Evolutionary conservation across 2,329 filamentous ascomycete species (phyloP).

Genomic region (Coniosporium tulheliwenetii): DNA sequence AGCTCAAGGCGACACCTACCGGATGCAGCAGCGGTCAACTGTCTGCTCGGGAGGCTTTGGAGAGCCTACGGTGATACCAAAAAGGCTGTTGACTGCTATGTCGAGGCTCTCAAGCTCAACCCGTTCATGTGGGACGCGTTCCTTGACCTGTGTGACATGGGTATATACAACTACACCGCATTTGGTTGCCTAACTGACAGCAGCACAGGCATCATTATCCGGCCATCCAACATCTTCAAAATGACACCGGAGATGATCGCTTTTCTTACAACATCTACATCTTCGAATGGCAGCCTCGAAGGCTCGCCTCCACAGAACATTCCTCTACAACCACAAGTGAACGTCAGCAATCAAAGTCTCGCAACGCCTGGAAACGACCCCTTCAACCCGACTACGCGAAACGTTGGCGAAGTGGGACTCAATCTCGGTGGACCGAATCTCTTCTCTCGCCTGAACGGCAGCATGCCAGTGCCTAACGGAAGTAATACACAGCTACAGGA

Average conservation of each 20-base stretch:
- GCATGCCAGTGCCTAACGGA: conserved; percentile 13
- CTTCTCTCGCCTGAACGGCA: conserved; percentile 27
- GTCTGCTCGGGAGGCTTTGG: conserved; percentile 76
- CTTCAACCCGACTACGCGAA: conserved; percentile 22
- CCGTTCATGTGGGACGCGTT: conserved; percentile 99
- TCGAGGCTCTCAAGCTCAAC: conserved; percentile 76
- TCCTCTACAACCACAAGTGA: conserved; percentile 6
- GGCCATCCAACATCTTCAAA: conserved; percentile 76
- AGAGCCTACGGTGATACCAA: conserved; percentile 64
- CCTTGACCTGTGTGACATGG: conserved; percentile 64
- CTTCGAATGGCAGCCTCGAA: conserved; percentile 2
- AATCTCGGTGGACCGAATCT: conserved; percentile 20
- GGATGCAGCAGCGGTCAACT: conserved; percentile 71
- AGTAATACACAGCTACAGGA: conserved; percentile 7
- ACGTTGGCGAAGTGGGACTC: conserved; percentile 16
- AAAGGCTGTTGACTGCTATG: conserved; percentile 73
- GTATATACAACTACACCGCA: too few relatives aligned
- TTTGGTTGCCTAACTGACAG: too few relatives aligned
- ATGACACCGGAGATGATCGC: conserved; percentile 48
- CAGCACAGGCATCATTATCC: conserved; percentile 49
- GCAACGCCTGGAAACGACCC: conserved; percentile 25
- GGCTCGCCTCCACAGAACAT: not conserved
- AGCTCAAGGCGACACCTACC: conserved; percentile 58
- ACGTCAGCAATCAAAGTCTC: conserved; percentile 10
- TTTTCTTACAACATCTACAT: conserved; percentile 21